A percentile compares a stretch with the other conserved stretches of the same genome.
phyloP scores from a whole-genome alignment of 768 basidiomycete genomes.

The Hygrocybe punicea region DNA sequence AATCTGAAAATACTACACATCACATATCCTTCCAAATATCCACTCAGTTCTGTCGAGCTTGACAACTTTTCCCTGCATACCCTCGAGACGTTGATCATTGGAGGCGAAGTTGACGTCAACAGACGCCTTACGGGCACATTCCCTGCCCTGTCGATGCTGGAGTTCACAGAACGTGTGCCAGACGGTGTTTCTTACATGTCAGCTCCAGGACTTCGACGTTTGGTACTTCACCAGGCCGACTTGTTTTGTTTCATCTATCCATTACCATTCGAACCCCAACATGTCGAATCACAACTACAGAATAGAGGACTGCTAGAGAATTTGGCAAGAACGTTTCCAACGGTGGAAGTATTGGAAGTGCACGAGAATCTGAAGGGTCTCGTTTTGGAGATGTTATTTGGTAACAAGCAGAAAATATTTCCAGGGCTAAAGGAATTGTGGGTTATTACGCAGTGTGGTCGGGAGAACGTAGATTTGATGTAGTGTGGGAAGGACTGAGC shows the following conservation, averaged over 20 bases:
- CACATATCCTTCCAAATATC: not conserved
- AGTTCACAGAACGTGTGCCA: too few species aligned
- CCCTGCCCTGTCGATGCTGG: not conserved
- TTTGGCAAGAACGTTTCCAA: not conserved
- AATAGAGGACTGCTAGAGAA: too few species aligned
- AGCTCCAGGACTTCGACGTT: not conserved
- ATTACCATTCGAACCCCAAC: not conserved
- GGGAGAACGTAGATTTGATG: not conserved
- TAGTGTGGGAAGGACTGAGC: slow-evolving; percentile 2
- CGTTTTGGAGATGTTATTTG: not conserved
- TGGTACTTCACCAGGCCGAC: not conserved
- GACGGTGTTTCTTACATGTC: not conserved
- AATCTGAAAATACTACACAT: not conserved
- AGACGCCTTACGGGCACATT: not conserved
- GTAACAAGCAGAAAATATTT: not conserved
- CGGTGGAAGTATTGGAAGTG: not conserved
- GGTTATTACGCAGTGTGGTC: not conserved
- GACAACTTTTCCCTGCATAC: not conserved
- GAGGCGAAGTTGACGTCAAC: not conserved
- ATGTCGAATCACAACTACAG: not conserved
- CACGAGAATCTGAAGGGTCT: not conserved
- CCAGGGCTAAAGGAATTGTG: not conserved
- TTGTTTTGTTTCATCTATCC: not conserved
- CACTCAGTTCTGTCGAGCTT: not conserved
- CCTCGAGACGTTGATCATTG: not conserved